These are phyloP conservation scores for Mucuna pruriens DNA, from an alignment of 306 rosid species.

Conservation along the genomic window DNA sequence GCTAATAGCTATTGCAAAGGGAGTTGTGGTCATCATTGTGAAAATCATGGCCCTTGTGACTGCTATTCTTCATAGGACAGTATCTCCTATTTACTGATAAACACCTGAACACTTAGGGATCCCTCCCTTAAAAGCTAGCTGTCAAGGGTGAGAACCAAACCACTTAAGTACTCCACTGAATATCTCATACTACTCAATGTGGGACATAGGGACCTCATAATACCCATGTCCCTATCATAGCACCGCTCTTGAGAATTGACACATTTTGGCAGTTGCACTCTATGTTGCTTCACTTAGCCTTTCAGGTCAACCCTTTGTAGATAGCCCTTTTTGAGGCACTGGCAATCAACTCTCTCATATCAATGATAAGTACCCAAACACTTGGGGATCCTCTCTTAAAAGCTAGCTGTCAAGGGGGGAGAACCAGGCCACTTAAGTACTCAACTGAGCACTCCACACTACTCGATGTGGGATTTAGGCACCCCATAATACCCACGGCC, in stretches of 20 bases:
- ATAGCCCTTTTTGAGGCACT: too few relatives aligned
- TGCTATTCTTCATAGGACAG: background rate
- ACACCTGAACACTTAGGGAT: background rate
- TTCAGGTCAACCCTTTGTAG: too few relatives aligned
- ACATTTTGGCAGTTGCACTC: too few relatives aligned
- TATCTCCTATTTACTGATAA: background rate
- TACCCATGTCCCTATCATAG: background rate
- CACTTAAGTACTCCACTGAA: background rate
- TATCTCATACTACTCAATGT: background rate
- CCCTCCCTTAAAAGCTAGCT: background rate
- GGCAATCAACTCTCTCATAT: too few relatives aligned
- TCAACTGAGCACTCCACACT: background rate
- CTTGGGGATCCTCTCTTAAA: background rate
- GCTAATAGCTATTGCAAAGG: background rate
- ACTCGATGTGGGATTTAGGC: background rate
- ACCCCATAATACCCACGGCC: background rate
- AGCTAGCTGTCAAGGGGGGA: background rate
- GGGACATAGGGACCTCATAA: background rate
- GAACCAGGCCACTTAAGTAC: background rate
- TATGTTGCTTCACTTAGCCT: too few relatives aligned
- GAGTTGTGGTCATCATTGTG: background rate
- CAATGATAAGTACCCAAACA: background rate
- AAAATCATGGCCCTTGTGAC: background rate
- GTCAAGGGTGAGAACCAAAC: background rate
- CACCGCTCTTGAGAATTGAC: too few relatives aligned